Base-by-base conservation (phyloP, 139 green algal genomes). In the Haematococcus lacustris region DNA sequence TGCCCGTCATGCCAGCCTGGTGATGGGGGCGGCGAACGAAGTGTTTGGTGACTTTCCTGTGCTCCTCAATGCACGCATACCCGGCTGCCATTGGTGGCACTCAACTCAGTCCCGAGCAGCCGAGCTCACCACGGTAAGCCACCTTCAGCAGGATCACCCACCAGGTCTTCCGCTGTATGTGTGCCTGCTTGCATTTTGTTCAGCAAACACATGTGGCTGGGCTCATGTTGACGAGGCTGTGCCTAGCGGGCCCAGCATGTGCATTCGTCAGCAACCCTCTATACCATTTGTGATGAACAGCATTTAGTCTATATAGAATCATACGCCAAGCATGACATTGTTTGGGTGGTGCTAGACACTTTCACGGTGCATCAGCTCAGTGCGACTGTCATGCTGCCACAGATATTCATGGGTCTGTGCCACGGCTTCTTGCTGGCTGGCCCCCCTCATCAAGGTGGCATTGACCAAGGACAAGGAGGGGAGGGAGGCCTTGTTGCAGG, bases 51-150 rank as follows among this genome's bases (percentile, higher is more conserved):
- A 64, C 25, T 35, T 2, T 13, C 62, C 50, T 7, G 32, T 73
- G 65, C 33, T 51, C 28, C 51, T 72, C 7, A 67, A 60, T 7
- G 73, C 85, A 34, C 71, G 71, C 43, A 68, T 88, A 33, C 80
- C 82, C 39, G 78, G 73, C 7, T 64, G 41, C 21, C 71, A 87
- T 73, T 89, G 85, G 85, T 89, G 85, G 85, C 83, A 82, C 75
- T 71, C 80, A 69, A 80, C 79, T 2, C 68, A 72, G 1, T 78
- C 75, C 0, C 85, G 82, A 62, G 82, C 82, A 7, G 53, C 74
- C 7, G 78, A 84, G 67, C 59, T 78, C 32, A 84, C 78, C 0
- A 60, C 78, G 25, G 74, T 53, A 64, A 73, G 80, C 80, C 43
- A n/a, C 13, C 28, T 41, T 5, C n/a, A 63, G 65, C 38, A 26